Evolutionary conservation across 108 stramenopile species (phyloP), one percentile per base, ranked within the genome.

Genomic region (Pseudonitzschia multiseries): DNA sequence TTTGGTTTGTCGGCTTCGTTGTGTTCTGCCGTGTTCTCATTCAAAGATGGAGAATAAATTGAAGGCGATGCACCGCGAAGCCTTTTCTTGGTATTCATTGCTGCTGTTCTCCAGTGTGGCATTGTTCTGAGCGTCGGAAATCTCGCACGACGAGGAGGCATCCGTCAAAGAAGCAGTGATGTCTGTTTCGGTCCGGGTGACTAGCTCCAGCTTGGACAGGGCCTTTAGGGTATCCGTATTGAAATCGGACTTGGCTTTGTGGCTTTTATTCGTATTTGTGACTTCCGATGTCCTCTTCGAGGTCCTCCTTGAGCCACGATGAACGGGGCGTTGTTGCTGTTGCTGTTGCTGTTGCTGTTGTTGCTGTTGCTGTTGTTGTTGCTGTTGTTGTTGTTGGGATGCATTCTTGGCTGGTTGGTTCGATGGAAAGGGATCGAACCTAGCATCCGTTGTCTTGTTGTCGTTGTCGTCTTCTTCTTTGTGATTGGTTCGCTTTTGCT

Each of bases 151-250:
- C 13, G 54, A 24, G 21, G 22, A 56, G 20, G 1, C 9, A 56
- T 56, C 54, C 54, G 54, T 20, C 54, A 20, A 56, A 56, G 2
- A 56, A 22, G 54, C 54, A 24, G 54, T 56, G 54, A 9, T 56
- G 9, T 22, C 54, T 22, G 54, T 56, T 3, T 20, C 6, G 5
- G 54, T 56, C n/a, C 10, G 50, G 1, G 4, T 51, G 9, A n/a
- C n/a, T 2, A 56, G 0, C n/a, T 52, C 52, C 13, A 52, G 52
- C 52, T 52, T 52, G 52, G 52, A 52, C 52, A 52, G n/a, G 4
- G 52, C 52, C 5, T 8, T 17, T 9, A 26, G 54, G 22, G 54
- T 56, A 4, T 56, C 22, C 21, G 21, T 2, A 56, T 26, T 56
- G 24, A 10, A 8, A 51, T 51, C 50, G 50, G 50, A 2, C 36